A percentile compares a stretch with the other conserved stretches of the same genome.
phyloP scores from a whole-genome alignment of 768 basidiomycete species.

The Suillus sp. region DNA sequence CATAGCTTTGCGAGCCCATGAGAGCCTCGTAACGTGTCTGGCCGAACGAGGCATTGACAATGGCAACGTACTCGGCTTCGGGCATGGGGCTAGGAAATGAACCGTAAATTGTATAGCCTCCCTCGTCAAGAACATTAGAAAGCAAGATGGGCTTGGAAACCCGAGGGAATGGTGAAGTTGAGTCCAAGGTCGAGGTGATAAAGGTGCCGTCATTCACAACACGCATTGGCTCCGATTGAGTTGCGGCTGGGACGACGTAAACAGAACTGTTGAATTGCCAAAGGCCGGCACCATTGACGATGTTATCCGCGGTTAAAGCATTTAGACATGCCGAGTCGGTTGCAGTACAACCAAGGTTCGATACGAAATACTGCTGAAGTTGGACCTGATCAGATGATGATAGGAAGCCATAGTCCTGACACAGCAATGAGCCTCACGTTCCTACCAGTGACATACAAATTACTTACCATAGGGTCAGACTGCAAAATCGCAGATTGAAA shows the following conservation, averaged over 20 bases:
- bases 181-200: conserved; percentile 66
- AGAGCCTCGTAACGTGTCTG: conserved; percentile 44
- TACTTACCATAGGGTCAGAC: conserved; percentile 81
- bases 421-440: conserved; percentile 7
- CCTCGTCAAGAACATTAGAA: conserved; percentile 74
- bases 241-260: conserved; percentile 54
- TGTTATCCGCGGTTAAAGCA: conserved; percentile 46
- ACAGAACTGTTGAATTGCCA: conserved; percentile 45
- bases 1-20: conserved; percentile 51
- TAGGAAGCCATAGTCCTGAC: conserved; percentile 74
- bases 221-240: conserved; percentile 53
- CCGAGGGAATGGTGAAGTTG: conserved; percentile 57
- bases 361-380: conserved; percentile 56
- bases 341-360: conserved; percentile 46
- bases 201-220: conserved; percentile 69
- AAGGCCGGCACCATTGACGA: conserved; percentile 54
- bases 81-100: conserved; percentile 43
- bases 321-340: conserved; percentile 53
- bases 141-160: conserved; percentile 69
- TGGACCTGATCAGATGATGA: conserved; percentile 51
- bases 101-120: conserved; percentile 59
- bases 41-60: conserved; percentile 51
- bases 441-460: neutral
- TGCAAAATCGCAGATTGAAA: conserved; percentile 83
- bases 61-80: conserved; percentile 36